A percentile compares a stretch with the other conserved stretches of the same genome.
Evolutionary conservation across 202 grass and related monocot species (phyloP).

Genomic region (Carex arenaria): DNA sequence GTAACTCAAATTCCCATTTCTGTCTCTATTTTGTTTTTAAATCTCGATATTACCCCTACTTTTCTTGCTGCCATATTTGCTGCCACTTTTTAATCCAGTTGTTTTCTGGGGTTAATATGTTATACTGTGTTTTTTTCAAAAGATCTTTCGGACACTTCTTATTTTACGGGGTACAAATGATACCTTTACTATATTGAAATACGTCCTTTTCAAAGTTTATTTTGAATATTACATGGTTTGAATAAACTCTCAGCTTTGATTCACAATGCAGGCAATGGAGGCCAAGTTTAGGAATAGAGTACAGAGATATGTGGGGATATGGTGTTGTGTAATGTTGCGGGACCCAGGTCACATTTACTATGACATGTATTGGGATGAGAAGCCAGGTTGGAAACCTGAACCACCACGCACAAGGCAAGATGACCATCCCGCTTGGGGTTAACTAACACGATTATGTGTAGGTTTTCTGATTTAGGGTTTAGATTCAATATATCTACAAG

Average conservation of each 20-base stretch:
- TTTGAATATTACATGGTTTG: not conserved
- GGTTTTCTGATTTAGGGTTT: not conserved
- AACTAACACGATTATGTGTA: not conserved
- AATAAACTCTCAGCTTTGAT: not conserved
- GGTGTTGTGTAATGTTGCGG: conserved; percentile 75
- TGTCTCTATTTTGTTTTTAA: not conserved
- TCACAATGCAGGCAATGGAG: conserved; percentile 47
- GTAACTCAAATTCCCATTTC: not conserved
- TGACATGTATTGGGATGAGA: conserved; percentile 98
- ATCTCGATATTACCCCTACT: not conserved
- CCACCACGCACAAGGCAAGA: conserved; percentile 55
- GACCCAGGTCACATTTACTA: conserved; percentile 95
- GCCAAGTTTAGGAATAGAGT: conserved; percentile 72
- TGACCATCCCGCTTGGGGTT: conserved; percentile 68
- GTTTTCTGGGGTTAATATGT: not conserved
- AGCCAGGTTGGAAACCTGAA: conserved; percentile 77
- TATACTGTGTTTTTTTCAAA: not conserved
- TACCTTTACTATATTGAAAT: not conserved
- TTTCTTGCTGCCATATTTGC: not conserved
- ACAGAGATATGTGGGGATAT: conserved; percentile 75
- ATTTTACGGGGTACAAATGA: not conserved
- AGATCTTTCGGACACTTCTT: not conserved
- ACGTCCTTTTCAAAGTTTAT: not conserved
- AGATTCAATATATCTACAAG: not conserved
- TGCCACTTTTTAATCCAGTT: not conserved